Evolutionary conservation across 2,329 filamentous ascomycete species (phyloP).

Genomic region (Grosmannia clavigera): DNA sequence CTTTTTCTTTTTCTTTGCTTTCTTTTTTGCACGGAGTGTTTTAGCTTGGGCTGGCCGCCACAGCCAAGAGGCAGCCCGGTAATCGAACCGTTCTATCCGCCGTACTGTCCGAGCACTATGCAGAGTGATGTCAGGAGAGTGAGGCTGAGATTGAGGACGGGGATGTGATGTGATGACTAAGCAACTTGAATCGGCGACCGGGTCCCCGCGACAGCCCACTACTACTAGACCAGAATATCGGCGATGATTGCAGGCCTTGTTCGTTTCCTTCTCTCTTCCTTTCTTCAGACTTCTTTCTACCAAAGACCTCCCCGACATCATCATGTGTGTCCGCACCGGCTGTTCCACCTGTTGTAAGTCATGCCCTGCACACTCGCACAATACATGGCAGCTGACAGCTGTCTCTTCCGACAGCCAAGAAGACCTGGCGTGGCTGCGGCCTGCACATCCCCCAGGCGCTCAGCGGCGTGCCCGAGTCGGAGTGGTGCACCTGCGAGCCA

Average conservation of each 20-base stretch:
- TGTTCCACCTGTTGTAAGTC: conserved; percentile 30
- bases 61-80: not conserved
- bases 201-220: not conserved
- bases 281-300: not conserved
- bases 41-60: not conserved
- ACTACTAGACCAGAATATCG: not conserved
- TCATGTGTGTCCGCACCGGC: conserved; percentile 29
- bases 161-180: too few species aligned
- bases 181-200: not conserved
- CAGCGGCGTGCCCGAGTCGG: conserved; percentile 26
- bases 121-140: too few species aligned
- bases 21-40: not conserved
- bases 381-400: not conserved
- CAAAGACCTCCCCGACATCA: conserved; percentile 4
- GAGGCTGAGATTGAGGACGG: too few species aligned
- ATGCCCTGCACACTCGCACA: not conserved
- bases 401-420: conserved; percentile 26
- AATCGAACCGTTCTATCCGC: not conserved
- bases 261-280: not conserved
- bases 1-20: not conserved
- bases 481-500: conserved; percentile 37
- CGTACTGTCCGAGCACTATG: too few species aligned
- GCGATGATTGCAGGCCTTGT: too few species aligned
- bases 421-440: conserved; percentile 38
- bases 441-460: conserved; percentile 33